Percentiles rank a stretch among this genome's conserved stretches.
Evolutionary conservation across 75 land plant genomes (phyloP).

Genomic region (Sequoiadendron giganteum): DNA sequence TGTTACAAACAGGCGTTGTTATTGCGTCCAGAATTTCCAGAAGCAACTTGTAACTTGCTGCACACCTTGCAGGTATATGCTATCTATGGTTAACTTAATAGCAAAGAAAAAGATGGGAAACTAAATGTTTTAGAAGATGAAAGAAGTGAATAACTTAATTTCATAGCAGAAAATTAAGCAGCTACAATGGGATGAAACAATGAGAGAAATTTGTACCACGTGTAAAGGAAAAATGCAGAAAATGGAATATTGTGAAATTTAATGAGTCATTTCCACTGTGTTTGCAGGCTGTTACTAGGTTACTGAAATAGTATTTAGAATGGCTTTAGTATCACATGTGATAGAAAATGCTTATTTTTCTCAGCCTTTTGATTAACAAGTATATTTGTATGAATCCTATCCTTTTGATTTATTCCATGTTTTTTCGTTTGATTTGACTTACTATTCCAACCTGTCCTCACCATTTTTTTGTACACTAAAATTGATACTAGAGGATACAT

Average conservation of each 20-base stretch:
- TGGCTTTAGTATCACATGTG: neutral
- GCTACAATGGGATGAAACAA: neutral
- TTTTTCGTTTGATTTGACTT: neutral
- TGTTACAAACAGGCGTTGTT: conserved; percentile 54
- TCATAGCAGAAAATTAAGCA: neutral
- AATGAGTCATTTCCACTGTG: neutral
- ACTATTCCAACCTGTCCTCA: neutral
- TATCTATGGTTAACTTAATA: neutral
- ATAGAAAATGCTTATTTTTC: neutral
- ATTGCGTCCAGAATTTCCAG: conserved; percentile 50
- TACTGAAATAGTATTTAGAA: neutral
- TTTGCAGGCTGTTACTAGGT: neutral
- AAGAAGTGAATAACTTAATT: neutral
- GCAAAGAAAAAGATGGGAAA: neutral
- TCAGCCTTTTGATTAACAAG: neutral
- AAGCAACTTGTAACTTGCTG: conserved; percentile 55
- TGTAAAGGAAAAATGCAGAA: neutral
- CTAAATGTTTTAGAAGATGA: neutral
- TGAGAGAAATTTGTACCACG: neutral
- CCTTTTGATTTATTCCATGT: neutral
- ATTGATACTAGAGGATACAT: neutral
- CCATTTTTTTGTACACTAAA: neutral
- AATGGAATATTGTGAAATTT: neutral
- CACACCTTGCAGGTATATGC: conserved; percentile 48
- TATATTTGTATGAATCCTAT: neutral